Evolutionary conservation across 139 green algal genomes (phyloP).

Genomic region (Chlamydomonas schloesseri): DNA sequence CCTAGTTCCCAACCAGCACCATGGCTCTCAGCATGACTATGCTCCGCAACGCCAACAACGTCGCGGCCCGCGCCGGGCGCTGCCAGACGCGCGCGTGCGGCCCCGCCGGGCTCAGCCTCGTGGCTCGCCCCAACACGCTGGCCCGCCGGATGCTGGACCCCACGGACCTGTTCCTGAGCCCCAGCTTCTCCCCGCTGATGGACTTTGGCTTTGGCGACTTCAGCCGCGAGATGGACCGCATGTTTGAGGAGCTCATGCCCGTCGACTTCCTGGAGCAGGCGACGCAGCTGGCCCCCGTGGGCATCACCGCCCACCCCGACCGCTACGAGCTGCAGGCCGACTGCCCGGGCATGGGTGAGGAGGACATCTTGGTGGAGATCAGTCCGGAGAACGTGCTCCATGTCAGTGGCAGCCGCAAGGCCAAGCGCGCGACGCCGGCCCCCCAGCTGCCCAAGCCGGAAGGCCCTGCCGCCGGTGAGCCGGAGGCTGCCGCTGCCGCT

Average conservation of each 20-base stretch:
- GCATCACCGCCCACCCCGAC: background rate
- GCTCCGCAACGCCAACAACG: too few species aligned
- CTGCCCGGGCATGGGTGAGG: slow-evolving; percentile 23
- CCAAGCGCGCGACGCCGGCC: background rate
- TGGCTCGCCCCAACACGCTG: too few species aligned
- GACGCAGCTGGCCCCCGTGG: background rate
- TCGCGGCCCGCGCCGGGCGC: too few species aligned
- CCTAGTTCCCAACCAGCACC: background rate
- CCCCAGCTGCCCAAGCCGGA: background rate
- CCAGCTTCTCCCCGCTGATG: too few species aligned
- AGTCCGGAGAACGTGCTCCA: slow-evolving; percentile 26
- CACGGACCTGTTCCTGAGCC: too few species aligned
- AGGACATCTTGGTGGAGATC: slow-evolving; percentile 11
- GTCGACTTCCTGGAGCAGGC: too few species aligned
- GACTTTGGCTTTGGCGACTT: too few species aligned
- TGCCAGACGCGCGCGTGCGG: too few species aligned
- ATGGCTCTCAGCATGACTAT: background rate
- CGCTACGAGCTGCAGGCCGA: slow-evolving; percentile 32
- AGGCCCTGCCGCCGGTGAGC: background rate
- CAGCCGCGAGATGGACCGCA: too few species aligned
- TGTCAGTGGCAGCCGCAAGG: slow-evolving; percentile 27
- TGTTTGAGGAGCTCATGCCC: too few species aligned
- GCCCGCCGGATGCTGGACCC: too few species aligned
- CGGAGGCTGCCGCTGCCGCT: background rate
- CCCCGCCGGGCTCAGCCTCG: too few species aligned